Percentiles rank a stretch among this genome's conserved stretches.
Evolutionary conservation across 257 asterid species (phyloP).

Genomic region (Plantago major): DNA sequence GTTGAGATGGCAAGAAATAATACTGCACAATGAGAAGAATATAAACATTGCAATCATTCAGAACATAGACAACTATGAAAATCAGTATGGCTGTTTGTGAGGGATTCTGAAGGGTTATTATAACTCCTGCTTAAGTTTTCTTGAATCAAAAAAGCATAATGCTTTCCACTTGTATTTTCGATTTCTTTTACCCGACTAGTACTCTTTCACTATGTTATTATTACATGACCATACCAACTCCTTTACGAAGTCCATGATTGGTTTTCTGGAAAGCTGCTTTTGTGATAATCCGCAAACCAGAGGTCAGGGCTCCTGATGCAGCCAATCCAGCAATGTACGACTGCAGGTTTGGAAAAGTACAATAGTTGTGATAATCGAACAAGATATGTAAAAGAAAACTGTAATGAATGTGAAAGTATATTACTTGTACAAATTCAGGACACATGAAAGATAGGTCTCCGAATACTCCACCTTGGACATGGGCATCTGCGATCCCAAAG

Average conservation of each 20-base stretch:
- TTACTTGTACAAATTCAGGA: constrained; percentile 75
- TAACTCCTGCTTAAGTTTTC: too few species aligned
- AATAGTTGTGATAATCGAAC: too few species aligned
- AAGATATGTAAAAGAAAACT: too few species aligned
- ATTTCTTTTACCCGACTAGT: too few species aligned
- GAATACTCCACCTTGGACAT: constrained; percentile 79
- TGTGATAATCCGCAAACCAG: constrained; percentile 67
- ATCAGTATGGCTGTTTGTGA: too few species aligned
- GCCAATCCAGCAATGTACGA: constrained; percentile 85
- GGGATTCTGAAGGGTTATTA: too few species aligned
- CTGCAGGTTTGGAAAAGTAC: constrained; percentile 33
- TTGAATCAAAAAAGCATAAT: too few species aligned
- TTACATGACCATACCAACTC: too few species aligned
- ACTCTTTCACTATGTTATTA: too few species aligned
- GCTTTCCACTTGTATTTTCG: too few species aligned
- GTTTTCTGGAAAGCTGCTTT: constrained; percentile 72
- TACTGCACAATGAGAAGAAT: constrained; percentile 55
- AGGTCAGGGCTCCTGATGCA: constrained; percentile 83
- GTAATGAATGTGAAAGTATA: background rate
- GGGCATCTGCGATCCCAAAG: constrained; percentile 82
- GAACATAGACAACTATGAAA: too few species aligned
- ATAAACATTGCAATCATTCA: too few species aligned
- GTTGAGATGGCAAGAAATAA: constrained; percentile 70
- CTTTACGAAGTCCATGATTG: constrained; percentile 64
- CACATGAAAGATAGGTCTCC: constrained; percentile 82